Conservation (phyloP, 2,329 filamentous ascomycete genomes). For the Tolypocladium paradoxum region DNA sequence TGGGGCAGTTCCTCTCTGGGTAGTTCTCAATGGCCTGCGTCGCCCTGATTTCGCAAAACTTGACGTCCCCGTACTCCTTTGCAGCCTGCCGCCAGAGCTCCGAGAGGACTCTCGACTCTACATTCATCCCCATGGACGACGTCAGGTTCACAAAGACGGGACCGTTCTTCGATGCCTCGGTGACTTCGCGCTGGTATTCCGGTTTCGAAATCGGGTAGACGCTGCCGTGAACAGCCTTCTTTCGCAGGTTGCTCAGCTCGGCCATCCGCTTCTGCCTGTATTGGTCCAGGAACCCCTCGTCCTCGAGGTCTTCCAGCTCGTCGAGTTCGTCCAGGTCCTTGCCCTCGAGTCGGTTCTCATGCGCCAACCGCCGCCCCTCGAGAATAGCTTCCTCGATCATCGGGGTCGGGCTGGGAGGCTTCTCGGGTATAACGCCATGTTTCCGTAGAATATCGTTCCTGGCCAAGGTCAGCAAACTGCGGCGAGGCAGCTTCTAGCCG, state of each 20-base stretch:
- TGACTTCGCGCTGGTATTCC: constrained; percentile 85
- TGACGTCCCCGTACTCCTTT: constrained; percentile 79
- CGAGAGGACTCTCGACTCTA: constrained; percentile 72
- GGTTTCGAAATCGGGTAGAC: constrained; percentile 93
- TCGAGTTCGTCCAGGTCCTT: constrained; percentile 92
- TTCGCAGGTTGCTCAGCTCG: constrained; percentile 65
- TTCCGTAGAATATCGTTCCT: constrained; percentile 99
- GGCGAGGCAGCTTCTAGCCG: constrained; percentile 8
- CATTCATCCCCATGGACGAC: constrained; percentile 65
- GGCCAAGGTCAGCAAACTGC: constrained; percentile 13
- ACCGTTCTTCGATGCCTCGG: constrained; percentile 68
- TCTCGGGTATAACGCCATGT: constrained; percentile 95
- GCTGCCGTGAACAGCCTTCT: constrained; percentile 72
- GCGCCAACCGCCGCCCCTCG: constrained; percentile 70
- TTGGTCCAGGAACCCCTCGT: constrained; percentile 78
- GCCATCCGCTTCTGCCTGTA: constrained; percentile 82
- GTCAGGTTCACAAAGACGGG: constrained; percentile 71
- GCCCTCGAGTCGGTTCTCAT: constrained; percentile 87
- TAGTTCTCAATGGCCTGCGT: constrained; percentile 95
- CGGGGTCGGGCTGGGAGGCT: constrained; percentile 87
- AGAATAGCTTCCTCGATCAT: constrained; percentile 91
- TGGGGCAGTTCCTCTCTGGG: constrained; percentile 89
- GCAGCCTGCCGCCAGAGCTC: constrained; percentile 83
- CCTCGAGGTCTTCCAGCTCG: constrained; percentile 89
- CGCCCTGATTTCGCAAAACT: constrained; percentile 92